Base-by-base conservation (phyloP, 352 stramenopile genomes). In the Phytophthora aleatoria region DNA sequence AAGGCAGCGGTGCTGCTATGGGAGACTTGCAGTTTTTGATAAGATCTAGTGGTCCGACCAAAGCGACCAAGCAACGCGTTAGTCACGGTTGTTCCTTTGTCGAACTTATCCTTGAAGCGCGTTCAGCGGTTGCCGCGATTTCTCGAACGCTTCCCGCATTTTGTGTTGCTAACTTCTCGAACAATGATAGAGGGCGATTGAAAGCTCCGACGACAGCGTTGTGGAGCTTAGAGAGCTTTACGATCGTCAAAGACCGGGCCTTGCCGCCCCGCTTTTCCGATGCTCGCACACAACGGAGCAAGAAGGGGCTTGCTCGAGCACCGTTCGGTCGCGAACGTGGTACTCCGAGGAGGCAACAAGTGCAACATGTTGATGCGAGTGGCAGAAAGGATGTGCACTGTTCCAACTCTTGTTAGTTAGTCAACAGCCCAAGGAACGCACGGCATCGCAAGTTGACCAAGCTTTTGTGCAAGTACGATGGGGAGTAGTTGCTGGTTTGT, bases 361-460 rank as follows among this genome's bases (percentile, higher is more conserved):
- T 41, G 26, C 48, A 73, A 67, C 43, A 51, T 49, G 42, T 61
- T 69, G 51, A 71, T 63, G 48, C 13, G 38, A 55, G 63, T 60
- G 43, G 36, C 56, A 56, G 45, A 71, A 71, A 71, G 20, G 48
- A 72, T 69, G 64, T 72, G 49, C 26, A 47, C 13, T 50, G 31
- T 60, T 47, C 39, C 47, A 26, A 43, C 50, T 59, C 31, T 67
- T n/a, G 35, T 20, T 27, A 47, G 10, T 64, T 64, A 64, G 52
- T 68, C 64, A 68, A 64, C 51, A 68, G 30, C 47, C n/a, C 33
- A 57, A 41, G 42, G 20, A 55, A n/a, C 50, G 53, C 64, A 36
- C 60, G 64, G 31, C 53, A 67, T 67, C 51, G 31, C 33, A 68
- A 68, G 58, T 68, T 72, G 58, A 72, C 52, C 44, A 68, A 64